A percentile compares a stretch with the other conserved stretches of the same genome.
Evolutionary conservation across 805 yeast genomes (phyloP).

Genomic region (Starmerella davenportii): DNA sequence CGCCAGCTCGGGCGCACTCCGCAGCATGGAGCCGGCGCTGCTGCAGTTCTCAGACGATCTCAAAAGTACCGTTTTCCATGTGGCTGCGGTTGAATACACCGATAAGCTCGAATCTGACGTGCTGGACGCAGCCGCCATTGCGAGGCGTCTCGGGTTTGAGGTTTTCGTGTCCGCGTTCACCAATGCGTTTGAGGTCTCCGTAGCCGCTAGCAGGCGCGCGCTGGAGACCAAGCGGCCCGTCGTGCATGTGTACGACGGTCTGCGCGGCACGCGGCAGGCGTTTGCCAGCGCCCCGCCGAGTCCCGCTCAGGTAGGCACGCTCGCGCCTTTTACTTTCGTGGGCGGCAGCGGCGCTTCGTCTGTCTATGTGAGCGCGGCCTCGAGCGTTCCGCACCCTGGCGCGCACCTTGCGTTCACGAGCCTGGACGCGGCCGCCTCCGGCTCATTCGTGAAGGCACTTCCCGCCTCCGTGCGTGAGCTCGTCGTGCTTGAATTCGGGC

Average conservation of each 20-base stretch:
- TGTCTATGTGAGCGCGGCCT: background rate
- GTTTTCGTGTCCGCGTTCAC: slow-evolving; percentile 52
- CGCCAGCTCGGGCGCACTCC: slow-evolving; percentile 49
- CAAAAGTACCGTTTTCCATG: slow-evolving; percentile 34
- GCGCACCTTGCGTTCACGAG: background rate
- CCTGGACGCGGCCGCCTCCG: background rate
- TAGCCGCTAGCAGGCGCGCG: slow-evolving; percentile 46
- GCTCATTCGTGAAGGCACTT: background rate
- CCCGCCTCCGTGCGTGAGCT: background rate
- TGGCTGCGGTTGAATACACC: slow-evolving; percentile 56
- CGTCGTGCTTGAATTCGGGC: slow-evolving; percentile 54
- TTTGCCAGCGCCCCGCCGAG: slow-evolving; percentile 3
- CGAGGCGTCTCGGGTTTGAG: slow-evolving; percentile 38
- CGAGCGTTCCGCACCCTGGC: background rate
- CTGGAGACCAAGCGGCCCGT: slow-evolving; percentile 41
- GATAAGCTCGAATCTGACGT: slow-evolving; percentile 46
- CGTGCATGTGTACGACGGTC: slow-evolving; percentile 66
- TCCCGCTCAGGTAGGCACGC: background rate
- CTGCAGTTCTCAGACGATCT: slow-evolving; percentile 6
- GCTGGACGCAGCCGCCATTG: slow-evolving; percentile 39
- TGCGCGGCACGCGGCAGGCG: slow-evolving; percentile 38
- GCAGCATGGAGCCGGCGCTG: slow-evolving; percentile 46
- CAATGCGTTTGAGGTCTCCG: slow-evolving; percentile 32
- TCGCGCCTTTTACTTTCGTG: background rate
- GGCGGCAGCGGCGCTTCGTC: background rate